These are phyloP conservation scores for Ogataea degrootiae DNA, from an alignment of 805 yeast genomes.

Conservation along the genomic window DNA sequence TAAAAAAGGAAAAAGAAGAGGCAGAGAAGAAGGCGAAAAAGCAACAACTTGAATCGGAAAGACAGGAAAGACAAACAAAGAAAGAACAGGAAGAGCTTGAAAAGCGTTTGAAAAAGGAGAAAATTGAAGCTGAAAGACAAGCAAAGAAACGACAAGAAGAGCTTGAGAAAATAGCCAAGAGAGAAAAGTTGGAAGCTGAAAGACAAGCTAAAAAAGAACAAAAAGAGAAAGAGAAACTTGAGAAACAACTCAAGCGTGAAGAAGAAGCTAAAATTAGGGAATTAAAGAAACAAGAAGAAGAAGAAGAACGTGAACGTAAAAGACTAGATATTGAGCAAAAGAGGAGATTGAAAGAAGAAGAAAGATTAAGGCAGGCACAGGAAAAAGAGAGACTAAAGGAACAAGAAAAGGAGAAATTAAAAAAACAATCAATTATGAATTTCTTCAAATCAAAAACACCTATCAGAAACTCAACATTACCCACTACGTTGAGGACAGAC, in stretches of 20 bases:
- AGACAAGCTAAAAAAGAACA: slow-evolving; percentile 25
- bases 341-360: slow-evolving; percentile 23
- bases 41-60: background rate
- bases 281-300: slow-evolving; percentile 25
- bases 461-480: background rate
- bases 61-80: slow-evolving; percentile 1
- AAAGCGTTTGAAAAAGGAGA: background rate
- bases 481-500: background rate
- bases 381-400: slow-evolving; percentile 18
- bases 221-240: slow-evolving; percentile 23
- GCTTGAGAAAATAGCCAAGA: slow-evolving; percentile 27
- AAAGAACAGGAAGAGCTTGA: slow-evolving; percentile 7
- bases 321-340: slow-evolving; percentile 29
- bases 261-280: slow-evolving; percentile 27
- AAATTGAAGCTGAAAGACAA: background rate
- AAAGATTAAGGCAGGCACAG: slow-evolving; percentile 11
- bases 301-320: slow-evolving; percentile 32
- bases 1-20: slow-evolving; percentile 8
- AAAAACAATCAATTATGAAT: slow-evolving; percentile 29
- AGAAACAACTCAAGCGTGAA: slow-evolving; percentile 22
- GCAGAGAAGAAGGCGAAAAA: slow-evolving; percentile 3
- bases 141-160: slow-evolving; percentile 16
- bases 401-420: slow-evolving; percentile 20
- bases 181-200: slow-evolving; percentile 22
- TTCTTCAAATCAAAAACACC: slow-evolving; percentile 26